Percentiles rank a stretch among this genome's conserved stretches.
Conservation (phyloP, 202 grass and related monocot genomes). For the Thinopyrum obtusiflorum region DNA sequence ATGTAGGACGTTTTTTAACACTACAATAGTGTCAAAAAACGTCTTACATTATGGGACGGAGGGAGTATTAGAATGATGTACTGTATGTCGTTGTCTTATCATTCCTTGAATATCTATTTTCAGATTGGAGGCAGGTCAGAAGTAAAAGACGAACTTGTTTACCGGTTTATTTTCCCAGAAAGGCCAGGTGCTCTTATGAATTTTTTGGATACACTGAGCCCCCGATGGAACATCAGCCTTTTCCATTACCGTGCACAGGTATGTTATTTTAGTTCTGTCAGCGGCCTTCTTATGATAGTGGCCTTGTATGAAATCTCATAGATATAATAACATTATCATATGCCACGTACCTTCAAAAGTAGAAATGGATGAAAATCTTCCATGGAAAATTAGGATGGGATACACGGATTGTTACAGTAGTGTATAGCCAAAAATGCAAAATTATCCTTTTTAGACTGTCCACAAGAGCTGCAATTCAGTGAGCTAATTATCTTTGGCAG, state of each 20-base stretch:
- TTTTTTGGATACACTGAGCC: conserved; percentile 82
- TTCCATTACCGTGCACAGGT: conserved; percentile 97
- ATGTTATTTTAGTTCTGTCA: not conserved
- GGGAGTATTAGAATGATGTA: not conserved
- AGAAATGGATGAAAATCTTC: not conserved
- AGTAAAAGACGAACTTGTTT: conserved; percentile 75
- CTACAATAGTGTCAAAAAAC: too few relatives aligned
- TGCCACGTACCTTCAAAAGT: not conserved
- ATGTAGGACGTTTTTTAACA: too few relatives aligned
- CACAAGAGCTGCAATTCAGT: not conserved
- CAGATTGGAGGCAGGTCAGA: conserved; percentile 93
- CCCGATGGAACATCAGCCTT: conserved; percentile 95
- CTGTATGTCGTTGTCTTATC: conserved; percentile 16
- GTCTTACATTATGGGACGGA: too few relatives aligned
- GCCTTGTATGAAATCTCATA: conserved; percentile 2
- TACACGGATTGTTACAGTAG: not conserved
- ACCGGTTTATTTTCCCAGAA: conserved; percentile 92
- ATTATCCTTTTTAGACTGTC: not conserved
- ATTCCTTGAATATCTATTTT: conserved; percentile 25
- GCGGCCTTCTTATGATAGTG: conserved; percentile 5
- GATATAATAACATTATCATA: not conserved
- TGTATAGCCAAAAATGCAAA: not conserved
- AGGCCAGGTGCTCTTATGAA: conserved; percentile 83
- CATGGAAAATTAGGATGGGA: not conserved
- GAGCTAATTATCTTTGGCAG: conserved; percentile 44